These are phyloP conservation scores for Suillus placidus DNA, from an alignment of 768 basidiomycete species.

Conservation along the genomic window DNA sequence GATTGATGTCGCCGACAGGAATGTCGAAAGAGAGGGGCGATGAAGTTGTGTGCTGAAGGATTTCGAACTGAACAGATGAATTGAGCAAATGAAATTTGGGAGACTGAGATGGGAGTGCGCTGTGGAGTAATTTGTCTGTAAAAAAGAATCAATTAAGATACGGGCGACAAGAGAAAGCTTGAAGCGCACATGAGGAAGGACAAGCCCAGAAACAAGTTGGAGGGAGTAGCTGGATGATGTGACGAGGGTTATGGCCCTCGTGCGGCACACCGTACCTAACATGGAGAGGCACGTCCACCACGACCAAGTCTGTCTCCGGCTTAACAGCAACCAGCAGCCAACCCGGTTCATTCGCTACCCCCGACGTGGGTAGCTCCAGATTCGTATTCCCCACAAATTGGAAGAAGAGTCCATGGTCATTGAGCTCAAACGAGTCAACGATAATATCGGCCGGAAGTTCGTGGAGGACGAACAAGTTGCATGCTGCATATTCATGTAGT, in stretches of 20 bases:
- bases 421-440: slow-evolving; percentile 48
- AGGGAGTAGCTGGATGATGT: slow-evolving; percentile 25
- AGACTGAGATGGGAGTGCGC: slow-evolving; percentile 17
- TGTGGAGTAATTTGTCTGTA: slow-evolving; percentile 11
- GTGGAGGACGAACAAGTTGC: slow-evolving; percentile 37
- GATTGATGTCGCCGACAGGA: slow-evolving; percentile 37
- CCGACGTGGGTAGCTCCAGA: slow-evolving; percentile 47
- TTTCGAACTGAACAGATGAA: slow-evolving; percentile 21
- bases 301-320: slow-evolving; percentile 13
- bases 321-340: slow-evolving; percentile 36
- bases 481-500: slow-evolving; percentile 16
- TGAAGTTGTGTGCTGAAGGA: slow-evolving; percentile 1
- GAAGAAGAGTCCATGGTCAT: slow-evolving; percentile 34
- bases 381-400: slow-evolving; percentile 41
- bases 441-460: slow-evolving; percentile 44
- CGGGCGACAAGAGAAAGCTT: not conserved
- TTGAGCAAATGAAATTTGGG: slow-evolving; percentile 29
- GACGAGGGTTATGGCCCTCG: slow-evolving; percentile 14
- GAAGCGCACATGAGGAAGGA: slow-evolving; percentile 25
- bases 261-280: slow-evolving; percentile 43
- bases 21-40: slow-evolving; percentile 22
- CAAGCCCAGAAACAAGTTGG: slow-evolving; percentile 40
- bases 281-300: slow-evolving; percentile 45
- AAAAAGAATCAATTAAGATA: not conserved
- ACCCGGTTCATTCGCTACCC: slow-evolving; percentile 27